A percentile compares a stretch with the other conserved stretches of the same genome.
Conservation (phyloP, 129 eudicot genomes). For the Tanacetum coccineum region DNA sequence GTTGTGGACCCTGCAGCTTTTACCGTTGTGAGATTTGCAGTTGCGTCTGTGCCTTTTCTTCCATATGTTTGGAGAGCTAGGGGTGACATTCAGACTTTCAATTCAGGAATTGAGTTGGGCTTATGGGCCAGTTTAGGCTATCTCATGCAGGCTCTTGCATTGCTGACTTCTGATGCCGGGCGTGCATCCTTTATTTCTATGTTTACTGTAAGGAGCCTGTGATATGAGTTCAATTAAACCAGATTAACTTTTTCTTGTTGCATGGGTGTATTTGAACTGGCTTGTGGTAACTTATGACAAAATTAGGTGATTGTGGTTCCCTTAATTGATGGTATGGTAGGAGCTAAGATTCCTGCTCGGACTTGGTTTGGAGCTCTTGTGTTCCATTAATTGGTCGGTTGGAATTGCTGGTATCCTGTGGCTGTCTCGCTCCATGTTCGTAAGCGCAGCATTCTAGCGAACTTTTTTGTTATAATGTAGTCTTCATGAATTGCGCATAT, state of each 20-base stretch:
- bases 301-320: slow-evolving; percentile 83
- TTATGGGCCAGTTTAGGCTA: slow-evolving; percentile 91
- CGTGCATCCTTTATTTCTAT: slow-evolving; percentile 70
- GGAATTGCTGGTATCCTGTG: slow-evolving; percentile 37
- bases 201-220: slow-evolving; percentile 63
- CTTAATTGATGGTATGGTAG: slow-evolving; percentile 77
- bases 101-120: slow-evolving; percentile 76
- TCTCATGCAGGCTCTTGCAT: slow-evolving; percentile 78
- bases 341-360: slow-evolving; percentile 59
- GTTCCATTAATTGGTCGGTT: slow-evolving; percentile 57
- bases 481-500: neutral
- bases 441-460: slow-evolving; percentile 26
- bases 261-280: slow-evolving; percentile 10
- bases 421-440: slow-evolving; percentile 42
- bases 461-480: neutral
- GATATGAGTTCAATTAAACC: neutral
- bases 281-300: slow-evolving; percentile 18
- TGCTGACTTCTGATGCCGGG: slow-evolving; percentile 81
- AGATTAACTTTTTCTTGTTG: neutral
- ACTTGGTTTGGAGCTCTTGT: slow-evolving; percentile 85
- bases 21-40: slow-evolving; percentile 59
- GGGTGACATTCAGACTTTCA: slow-evolving; percentile 44
- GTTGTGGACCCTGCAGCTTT: slow-evolving; percentile 71
- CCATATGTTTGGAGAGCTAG: slow-evolving; percentile 64
- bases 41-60: slow-evolving; percentile 66